Percentiles rank a stretch among this genome's conserved stretches.
These are phyloP conservation scores for Colletotrichum sp. DNA, from an alignment of 2,329 filamentous ascomycete genomes.

Conservation along the genomic window DNA sequence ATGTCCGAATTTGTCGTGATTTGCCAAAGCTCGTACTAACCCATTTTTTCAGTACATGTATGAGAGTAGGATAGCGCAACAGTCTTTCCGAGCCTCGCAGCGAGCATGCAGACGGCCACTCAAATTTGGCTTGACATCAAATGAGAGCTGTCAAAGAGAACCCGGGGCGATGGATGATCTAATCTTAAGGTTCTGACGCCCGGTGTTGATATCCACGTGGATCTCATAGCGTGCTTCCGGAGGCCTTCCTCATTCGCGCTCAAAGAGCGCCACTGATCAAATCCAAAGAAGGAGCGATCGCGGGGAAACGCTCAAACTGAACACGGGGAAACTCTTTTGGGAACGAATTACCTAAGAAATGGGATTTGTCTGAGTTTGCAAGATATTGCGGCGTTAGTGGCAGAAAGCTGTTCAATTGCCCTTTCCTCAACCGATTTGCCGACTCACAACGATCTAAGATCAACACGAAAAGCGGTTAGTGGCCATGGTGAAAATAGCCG, in stretches of 20 bases:
- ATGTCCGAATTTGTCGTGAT: neutral
- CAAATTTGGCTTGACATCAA: neutral
- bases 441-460: neutral
- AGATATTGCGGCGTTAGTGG: neutral
- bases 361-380: neutral
- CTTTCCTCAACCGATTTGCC: neutral
- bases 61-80: neutral
- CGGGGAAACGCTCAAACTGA: neutral
- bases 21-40: neutral
- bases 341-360: neutral
- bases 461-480: neutral
- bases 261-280: neutral
- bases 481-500: neutral
- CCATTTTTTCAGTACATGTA: no score
- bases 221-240: neutral
- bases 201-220: neutral
- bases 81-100: neutral
- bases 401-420: neutral
- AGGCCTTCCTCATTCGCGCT: neutral
- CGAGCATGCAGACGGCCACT: accelerated
- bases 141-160: neutral
- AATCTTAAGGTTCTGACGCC: neutral
- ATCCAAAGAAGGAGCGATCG: neutral
- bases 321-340: neutral
- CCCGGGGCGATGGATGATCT: neutral